Percentiles rank a stretch among this genome's conserved stretches.
phyloP scores from a whole-genome alignment of 345 rosid species.

The Corymbia maculata region DNA sequence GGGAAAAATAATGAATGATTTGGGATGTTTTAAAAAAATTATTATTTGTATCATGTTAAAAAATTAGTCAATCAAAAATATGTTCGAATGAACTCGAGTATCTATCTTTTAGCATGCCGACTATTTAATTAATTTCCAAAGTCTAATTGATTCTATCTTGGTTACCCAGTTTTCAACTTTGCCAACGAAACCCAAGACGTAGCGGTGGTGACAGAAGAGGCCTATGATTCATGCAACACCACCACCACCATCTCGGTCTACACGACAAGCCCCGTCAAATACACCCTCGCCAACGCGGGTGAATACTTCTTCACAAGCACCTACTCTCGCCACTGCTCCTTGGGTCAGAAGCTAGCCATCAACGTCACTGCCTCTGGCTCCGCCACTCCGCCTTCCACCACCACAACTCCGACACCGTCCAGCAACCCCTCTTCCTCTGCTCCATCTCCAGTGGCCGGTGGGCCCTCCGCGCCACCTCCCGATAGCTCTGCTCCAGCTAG shows the following conservation, averaged over 20 bases:
- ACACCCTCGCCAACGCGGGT: conserved; percentile 31
- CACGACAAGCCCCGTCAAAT: conserved; percentile 20
- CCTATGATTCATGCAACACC: conserved; percentile 27
- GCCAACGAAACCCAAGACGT: conserved; percentile 37
- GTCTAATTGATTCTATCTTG: not conserved
- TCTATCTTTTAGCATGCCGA: not conserved
- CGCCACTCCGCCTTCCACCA: not conserved
- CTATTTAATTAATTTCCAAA: not conserved
- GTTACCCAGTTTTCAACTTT: conserved; percentile 40
- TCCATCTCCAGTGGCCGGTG: conserved; percentile 3
- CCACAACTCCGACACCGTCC: conserved; percentile 8
- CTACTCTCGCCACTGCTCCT: conserved; percentile 20
- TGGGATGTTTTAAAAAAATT: too few relatives aligned
- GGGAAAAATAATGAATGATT: accelerated
- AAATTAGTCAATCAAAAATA: not conserved
- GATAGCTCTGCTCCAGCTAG: conserved; percentile 23
- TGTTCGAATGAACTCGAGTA: not conserved
- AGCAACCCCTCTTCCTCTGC: conserved; percentile 25
- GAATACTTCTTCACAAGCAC: conserved; percentile 36
- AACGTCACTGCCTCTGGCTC: conserved; percentile 13
- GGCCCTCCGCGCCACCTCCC: conserved; percentile 13
- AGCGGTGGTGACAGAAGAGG: conserved; percentile 31
- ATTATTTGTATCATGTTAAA: not conserved
- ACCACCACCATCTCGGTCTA: conserved; percentile 5
- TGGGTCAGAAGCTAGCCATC: conserved; percentile 45